Base-by-base conservation (phyloP, 2,329 filamentous ascomycete genomes). In the Scytalidium lignicola region DNA sequence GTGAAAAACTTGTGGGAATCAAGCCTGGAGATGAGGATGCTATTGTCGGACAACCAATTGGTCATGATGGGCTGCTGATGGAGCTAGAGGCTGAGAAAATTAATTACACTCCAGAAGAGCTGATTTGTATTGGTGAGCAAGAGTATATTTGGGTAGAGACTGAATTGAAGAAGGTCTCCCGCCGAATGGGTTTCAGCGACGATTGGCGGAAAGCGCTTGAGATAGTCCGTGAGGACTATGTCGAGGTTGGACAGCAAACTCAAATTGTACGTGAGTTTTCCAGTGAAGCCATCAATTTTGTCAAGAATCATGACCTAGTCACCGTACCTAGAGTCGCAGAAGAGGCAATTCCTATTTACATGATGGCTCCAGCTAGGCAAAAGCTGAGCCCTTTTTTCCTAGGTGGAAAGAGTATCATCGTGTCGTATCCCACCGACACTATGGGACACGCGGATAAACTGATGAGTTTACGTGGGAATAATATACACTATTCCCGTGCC, bases 391-490 rank as follows among this genome's bases (percentile, higher is more conserved):
- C 80, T 0, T 83, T 82, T 63, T 83, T 83, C 64, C 70, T 82
- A 0, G 79, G 79, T 4, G 80, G 79, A 0, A 64, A 68, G 0
- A 62, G 62, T 2, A 78, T 83, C 54, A 70, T 75, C 42, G 76
- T 82, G 2, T 75, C 79, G 0, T 82, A 80, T 47, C 79, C 79
- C 15, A 77, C 73, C 3, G 62, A 67, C 1, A 67, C 64, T 22
- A 81, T 80, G 76, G 54, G 64, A 3, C 76, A 82, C 54, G 70
- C 69, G 17, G 68, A 73, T 28, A 83, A 83, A 62, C 58, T 76
- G 55, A 82, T 82, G 79, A 74, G 74, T 47, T 75, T 82, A 71
- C 73, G 78, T 17, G 76, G 78, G 10, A 83, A 83, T 62, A 81
- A 79, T 56, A 69, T 70, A 1, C 75, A 79, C 57, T 80, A 82